Evolutionary conservation across 1,284 basidiomycete species (phyloP), one percentile per base, ranked within the genome.

Genomic region (Ceratobasidium sp.): DNA sequence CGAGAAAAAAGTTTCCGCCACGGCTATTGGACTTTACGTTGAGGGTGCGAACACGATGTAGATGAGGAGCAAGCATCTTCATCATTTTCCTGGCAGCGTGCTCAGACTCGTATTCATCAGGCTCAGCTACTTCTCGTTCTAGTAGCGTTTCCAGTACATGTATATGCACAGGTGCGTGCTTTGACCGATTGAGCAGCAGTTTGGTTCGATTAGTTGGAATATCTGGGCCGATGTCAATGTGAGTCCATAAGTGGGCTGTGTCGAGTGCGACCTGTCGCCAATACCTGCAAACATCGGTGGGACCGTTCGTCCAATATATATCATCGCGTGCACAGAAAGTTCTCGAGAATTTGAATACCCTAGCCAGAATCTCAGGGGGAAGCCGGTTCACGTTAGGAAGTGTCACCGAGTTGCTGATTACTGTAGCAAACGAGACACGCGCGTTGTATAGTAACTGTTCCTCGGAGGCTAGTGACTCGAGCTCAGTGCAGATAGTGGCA

Each of bases 311-410:
- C 10, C 15, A 9, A 15, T 61, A 26, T 9, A 13, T 15, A 28
- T 26, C 12, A 44, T 44, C 40, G 39, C 20, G 20, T 5, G 20
- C 15, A 26, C 63, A 42, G 39, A n/a, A 12, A 15, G 6, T 6
- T 23, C 39, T 44, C 20, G 40, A 66, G 39, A 66, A 33, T 20
- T 5, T 33, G 26, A 66, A 66, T 39, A 66, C n/a, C 13, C 40
- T 26, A 3, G 63, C 10, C 28, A 66, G 44, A 18, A 66, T 66
- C 40, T 66, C 63, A 20, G 39, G 63, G 10, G 63, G 63, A 42
- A 66, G 63, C 63, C 5, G 18, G 44, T 66, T 66, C 18, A 63
- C 26, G 46, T 10, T 10, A 10, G 46, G 12, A 49, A 49, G 46
- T 49, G 18, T 49, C 18, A 18, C 46, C 18, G 46, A 49, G 10